phyloP scores from a whole-genome alignment of 2,329 filamentous ascomycete species.

The Colletotrichum salicis region DNA sequence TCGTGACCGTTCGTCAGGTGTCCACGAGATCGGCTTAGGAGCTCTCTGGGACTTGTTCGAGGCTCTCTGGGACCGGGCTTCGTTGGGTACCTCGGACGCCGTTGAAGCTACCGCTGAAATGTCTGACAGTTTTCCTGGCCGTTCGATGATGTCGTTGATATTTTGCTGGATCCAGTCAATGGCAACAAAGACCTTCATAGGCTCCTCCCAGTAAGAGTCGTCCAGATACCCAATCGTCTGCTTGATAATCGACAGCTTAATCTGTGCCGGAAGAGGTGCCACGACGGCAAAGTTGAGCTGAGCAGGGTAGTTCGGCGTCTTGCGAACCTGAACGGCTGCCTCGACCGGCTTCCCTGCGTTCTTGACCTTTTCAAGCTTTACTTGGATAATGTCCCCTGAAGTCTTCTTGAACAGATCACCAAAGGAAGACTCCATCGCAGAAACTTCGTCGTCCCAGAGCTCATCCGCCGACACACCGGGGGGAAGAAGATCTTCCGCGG shows the following conservation, averaged over 20 bases:
- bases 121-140: constrained; percentile 84
- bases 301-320: constrained; percentile 78
- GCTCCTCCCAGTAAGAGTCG: constrained; percentile 79
- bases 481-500: constrained; percentile 29
- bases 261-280: constrained; percentile 85
- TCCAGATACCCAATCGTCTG: constrained; percentile 78
- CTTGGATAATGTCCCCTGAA: constrained; percentile 73
- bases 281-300: constrained; percentile 76
- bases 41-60: constrained; percentile 52
- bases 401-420: constrained; percentile 75
- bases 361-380: constrained; percentile 69
- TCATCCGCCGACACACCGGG: constrained; percentile 60
- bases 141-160: constrained; percentile 82
- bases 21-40: constrained; percentile 73
- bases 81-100: constrained; percentile 61
- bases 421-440: constrained; percentile 86
- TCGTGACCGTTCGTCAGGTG: constrained; percentile 66
- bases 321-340: constrained; percentile 73
- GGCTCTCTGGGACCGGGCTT: constrained; percentile 40
- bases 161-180: constrained; percentile 92
- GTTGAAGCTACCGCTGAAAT: constrained; percentile 83
- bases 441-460: constrained; percentile 87
- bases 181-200: constrained; percentile 88
- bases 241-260: constrained; percentile 87
- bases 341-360: constrained; percentile 64